These are phyloP conservation scores for Pseudocercospora eumusae DNA, from an alignment of 2,329 filamentous ascomycete species.

Conservation along the genomic window DNA sequence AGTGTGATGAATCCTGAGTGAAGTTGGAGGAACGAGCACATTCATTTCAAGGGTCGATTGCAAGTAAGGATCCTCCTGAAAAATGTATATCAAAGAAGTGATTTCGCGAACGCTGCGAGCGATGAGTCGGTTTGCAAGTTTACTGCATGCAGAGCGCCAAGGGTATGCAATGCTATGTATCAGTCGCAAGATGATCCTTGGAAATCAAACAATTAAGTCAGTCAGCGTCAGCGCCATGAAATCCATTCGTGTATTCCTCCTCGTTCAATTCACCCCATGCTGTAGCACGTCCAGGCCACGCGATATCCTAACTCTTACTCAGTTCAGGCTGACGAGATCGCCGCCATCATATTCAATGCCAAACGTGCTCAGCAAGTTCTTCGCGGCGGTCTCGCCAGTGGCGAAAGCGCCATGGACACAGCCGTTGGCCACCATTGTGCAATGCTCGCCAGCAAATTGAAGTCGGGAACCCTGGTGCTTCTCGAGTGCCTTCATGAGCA, in stretches of 20 bases:
- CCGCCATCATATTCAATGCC: constrained; percentile 41
- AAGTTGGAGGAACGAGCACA: too few species aligned
- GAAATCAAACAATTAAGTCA: not conserved
- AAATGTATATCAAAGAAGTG: too few species aligned
- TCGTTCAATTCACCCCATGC: not conserved
- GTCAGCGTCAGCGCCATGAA: not conserved
- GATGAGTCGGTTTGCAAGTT: not conserved
- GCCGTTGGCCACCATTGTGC: constrained; percentile 46
- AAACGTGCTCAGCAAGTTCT: constrained; percentile 44
- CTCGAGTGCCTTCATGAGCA: constrained; percentile 43
- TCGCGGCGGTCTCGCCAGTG: constrained; percentile 47
- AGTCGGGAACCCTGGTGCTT: constrained; percentile 42
- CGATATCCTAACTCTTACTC: not conserved
- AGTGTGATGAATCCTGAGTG: too few species aligned
- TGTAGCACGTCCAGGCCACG: not conserved
- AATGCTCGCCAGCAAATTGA: constrained; percentile 47
- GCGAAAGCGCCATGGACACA: constrained; percentile 51
- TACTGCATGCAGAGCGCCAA: not conserved
- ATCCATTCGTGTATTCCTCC: not conserved
- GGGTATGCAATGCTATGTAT: not conserved
- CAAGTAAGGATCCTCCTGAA: too few species aligned
- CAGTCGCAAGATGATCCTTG: not conserved
- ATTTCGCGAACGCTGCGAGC: too few species aligned
- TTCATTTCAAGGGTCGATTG: too few species aligned
- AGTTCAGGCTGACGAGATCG: constrained; percentile 31